These are phyloP conservation scores for Eutrema salsugineum DNA, from an alignment of 441 rosid genomes.

Conservation along the genomic window DNA sequence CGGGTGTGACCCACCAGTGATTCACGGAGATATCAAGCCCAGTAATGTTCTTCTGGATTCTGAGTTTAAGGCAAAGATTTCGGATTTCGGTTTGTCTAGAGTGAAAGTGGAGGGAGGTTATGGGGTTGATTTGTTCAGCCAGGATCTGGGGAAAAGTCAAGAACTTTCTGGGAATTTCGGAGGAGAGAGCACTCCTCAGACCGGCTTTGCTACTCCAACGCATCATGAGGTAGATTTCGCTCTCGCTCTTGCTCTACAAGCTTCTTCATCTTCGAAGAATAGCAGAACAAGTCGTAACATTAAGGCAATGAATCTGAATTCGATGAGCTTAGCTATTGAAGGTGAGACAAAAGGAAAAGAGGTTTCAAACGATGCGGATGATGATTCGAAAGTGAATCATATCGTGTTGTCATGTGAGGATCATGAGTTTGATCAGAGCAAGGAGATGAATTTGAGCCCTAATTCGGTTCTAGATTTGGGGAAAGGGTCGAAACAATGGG, in stretches of 20 bases:
- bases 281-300: slow-evolving; percentile 55
- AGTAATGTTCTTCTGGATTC: slow-evolving; percentile 90
- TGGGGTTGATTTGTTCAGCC: slow-evolving; percentile 83
- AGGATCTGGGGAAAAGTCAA: slow-evolving; percentile 76
- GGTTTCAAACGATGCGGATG: slow-evolving; percentile 37
- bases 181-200: slow-evolving; percentile 45
- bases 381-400: slow-evolving; percentile 29
- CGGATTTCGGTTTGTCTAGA: slow-evolving; percentile 92
- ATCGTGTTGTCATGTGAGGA: slow-evolving; percentile 52
- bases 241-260: slow-evolving; percentile 91
- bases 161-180: slow-evolving; percentile 70
- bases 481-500: slow-evolving; percentile 69
- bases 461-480: slow-evolving; percentile 41
- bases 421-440: slow-evolving; percentile 55
- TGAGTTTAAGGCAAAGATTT: slow-evolving; percentile 71
- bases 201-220: slow-evolving; percentile 59
- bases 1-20: slow-evolving; percentile 94
- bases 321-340: slow-evolving; percentile 48
- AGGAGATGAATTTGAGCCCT: slow-evolving; percentile 50
- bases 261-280: slow-evolving; percentile 82
- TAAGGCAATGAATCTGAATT: slow-evolving; percentile 50
- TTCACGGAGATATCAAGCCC: slow-evolving; percentile 95
- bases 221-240: slow-evolving; percentile 83
- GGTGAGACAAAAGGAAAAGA: slow-evolving; percentile 70
- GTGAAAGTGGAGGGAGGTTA: slow-evolving; percentile 75